phyloP scores from a whole-genome alignment of 2,329 filamentous ascomycete genomes.

The Hypoxylon sp. region DNA sequence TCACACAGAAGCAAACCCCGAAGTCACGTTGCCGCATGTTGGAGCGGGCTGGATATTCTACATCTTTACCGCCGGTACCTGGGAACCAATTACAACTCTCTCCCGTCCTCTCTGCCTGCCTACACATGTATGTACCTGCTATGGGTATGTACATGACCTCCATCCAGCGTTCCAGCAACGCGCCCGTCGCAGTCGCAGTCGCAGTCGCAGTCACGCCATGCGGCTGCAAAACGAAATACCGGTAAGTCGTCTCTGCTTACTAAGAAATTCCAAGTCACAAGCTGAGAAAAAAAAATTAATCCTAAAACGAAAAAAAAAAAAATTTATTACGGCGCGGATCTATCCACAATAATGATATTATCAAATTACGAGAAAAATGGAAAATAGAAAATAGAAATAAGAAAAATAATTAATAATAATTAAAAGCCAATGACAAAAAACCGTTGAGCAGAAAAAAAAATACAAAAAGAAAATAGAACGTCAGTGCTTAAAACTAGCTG shows the following conservation, averaged over 20 bases:
- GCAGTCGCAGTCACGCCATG: conserved; percentile 3
- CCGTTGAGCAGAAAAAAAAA: neutral
- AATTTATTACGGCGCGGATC: neutral
- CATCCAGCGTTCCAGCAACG: neutral
- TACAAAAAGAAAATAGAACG: neutral
- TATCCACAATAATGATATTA: neutral
- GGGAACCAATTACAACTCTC: conserved; percentile 24
- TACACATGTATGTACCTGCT: neutral
- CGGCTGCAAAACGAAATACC: conserved; percentile 16
- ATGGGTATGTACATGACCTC: neutral
- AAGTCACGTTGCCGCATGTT: conserved; percentile 35
- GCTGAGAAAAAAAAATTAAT: conserved; percentile 7
- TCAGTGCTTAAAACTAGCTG: neutral
- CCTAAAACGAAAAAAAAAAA: neutral
- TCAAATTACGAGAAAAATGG: too few relatives aligned
- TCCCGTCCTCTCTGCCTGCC: neutral
- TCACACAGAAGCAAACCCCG: conserved; percentile 4
- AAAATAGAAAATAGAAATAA: neutral
- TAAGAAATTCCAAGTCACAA: conserved; percentile 22
- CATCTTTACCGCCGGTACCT: neutral
- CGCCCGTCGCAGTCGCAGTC: neutral
- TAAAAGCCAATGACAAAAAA: neutral
- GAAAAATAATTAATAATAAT: neutral
- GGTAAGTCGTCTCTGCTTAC: conserved; percentile 12
- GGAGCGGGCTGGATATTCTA: conserved; percentile 29